phyloP scores from a whole-genome alignment of 352 stramenopile genomes.

The Phytopythium sindhum region DNA sequence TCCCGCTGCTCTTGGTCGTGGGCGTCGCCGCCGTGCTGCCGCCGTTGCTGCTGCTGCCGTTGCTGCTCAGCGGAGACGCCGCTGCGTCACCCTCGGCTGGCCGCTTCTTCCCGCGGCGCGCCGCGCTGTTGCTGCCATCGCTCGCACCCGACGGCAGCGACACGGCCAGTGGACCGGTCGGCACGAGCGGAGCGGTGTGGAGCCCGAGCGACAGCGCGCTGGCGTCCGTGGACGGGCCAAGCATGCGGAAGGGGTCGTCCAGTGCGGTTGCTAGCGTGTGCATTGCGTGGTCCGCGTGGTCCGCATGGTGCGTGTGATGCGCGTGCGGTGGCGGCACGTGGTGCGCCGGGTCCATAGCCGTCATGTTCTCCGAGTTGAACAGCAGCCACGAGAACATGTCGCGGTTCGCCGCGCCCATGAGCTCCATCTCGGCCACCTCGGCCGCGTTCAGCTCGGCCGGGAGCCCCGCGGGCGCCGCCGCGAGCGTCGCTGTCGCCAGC shows the following conservation, averaged over 20 bases:
- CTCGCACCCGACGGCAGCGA: slow-evolving; percentile 17
- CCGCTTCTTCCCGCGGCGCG: slow-evolving; percentile 51
- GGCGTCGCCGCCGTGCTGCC: slow-evolving; percentile 3
- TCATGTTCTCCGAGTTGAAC: slow-evolving; percentile 86
- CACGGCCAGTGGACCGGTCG: slow-evolving; percentile 21
- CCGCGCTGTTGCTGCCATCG: slow-evolving; percentile 12
- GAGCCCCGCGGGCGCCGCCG: slow-evolving; percentile 10
- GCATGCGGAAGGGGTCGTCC: slow-evolving; percentile 71
- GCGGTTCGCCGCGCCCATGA: slow-evolving; percentile 63
- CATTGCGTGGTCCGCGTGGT: not conserved
- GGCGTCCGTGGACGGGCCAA: slow-evolving; percentile 33
- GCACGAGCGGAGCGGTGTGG: slow-evolving; percentile 21
- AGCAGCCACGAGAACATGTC: slow-evolving; percentile 87
- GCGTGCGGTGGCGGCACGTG: not conserved
- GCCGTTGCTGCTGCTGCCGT: not conserved
- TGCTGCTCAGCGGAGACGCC: slow-evolving; percentile 10
- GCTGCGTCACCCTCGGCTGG: slow-evolving; percentile 28
- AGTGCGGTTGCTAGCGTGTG: slow-evolving; percentile 24
- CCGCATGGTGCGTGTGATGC: not conserved
- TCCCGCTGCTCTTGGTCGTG: slow-evolving; percentile 20
- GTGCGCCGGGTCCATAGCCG: slow-evolving; percentile 18
- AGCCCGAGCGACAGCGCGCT: slow-evolving; percentile 33
- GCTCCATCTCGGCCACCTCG: slow-evolving; percentile 58
- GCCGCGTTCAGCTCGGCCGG: slow-evolving; percentile 19
- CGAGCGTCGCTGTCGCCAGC: slow-evolving; percentile 8